Conservation (phyloP, 495 filamentous ascomycete species). For the Penicillium odoratum region DNA sequence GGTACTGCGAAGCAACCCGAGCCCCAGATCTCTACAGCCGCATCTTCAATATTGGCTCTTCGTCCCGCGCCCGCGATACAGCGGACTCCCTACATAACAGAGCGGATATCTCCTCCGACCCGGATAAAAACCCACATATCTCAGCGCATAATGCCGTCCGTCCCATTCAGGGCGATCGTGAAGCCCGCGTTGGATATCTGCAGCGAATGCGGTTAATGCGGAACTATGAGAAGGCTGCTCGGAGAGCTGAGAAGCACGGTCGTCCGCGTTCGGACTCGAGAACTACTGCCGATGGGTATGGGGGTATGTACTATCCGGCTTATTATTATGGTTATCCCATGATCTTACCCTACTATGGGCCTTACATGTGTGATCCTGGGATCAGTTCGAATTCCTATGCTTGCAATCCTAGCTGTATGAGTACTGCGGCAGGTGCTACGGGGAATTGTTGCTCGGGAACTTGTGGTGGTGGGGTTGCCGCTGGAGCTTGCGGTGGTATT, state of each 20-base stretch:
- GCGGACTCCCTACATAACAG: constrained; percentile 52
- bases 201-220: constrained; percentile 35
- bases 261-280: constrained; percentile 31
- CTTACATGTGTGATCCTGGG: constrained; percentile 51
- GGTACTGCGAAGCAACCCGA: constrained; percentile 83
- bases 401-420: constrained; percentile 48
- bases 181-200: constrained; percentile 7
- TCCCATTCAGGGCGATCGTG: constrained; percentile 11
- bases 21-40: constrained; percentile 54
- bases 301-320: constrained; percentile 30
- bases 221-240: constrained; percentile 61
- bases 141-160: constrained; percentile 63
- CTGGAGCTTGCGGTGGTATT: constrained; percentile 50
- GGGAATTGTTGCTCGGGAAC: constrained; percentile 50
- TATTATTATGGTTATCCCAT: constrained; percentile 49
- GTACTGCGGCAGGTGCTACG: constrained; percentile 33
- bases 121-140: constrained; percentile 68
- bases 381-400: constrained; percentile 43
- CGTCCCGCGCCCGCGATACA: constrained; percentile 32
- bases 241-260: constrained; percentile 62
- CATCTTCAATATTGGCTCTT: constrained; percentile 27
- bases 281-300: constrained; percentile 33
- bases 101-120: constrained; percentile 52
- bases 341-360: constrained; percentile 53
- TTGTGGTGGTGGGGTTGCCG: constrained; percentile 55